Conservation (phyloP, 1,139 yeast genomes). For the Magnusiomyces fungicola region DNA sequence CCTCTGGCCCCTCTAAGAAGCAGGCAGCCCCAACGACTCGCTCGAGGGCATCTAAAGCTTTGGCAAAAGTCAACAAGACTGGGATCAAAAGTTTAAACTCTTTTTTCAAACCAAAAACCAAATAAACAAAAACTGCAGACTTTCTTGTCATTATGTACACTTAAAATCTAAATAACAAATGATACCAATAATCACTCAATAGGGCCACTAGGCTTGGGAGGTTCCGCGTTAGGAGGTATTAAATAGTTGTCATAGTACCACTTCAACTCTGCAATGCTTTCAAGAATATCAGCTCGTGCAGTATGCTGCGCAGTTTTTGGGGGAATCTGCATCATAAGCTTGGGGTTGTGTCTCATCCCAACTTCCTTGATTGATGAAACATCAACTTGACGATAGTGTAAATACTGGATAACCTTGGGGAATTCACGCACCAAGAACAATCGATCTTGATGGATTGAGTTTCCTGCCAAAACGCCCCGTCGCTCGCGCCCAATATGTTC, state of each 20-base stretch:
- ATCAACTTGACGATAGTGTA: conserved; percentile 82
- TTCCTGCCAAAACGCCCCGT: conserved; percentile 76
- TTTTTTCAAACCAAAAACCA: conserved; percentile 11
- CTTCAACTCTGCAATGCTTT: conserved; percentile 73
- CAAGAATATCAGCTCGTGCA: conserved; percentile 80
- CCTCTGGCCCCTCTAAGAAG: background rate
- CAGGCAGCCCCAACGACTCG: conserved; percentile 2
- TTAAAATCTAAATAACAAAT: too few species aligned
- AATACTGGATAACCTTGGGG: conserved; percentile 53
- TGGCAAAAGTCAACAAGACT: conserved; percentile 11
- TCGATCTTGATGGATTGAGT: conserved; percentile 86
- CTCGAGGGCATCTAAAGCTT: conserved; percentile 6
- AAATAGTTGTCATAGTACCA: conserved; percentile 67
- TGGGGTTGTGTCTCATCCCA: conserved; percentile 68
- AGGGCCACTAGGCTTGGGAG: conserved; percentile 13
- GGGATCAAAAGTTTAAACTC: conserved; percentile 8
- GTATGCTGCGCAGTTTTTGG: conserved; percentile 67
- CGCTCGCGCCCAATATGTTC: conserved; percentile 46
- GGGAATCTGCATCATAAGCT: conserved; percentile 51
- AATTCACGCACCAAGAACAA: conserved; percentile 77
- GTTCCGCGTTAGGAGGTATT: conserved; percentile 2
- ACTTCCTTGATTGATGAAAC: conserved; percentile 80
- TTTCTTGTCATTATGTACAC: background rate
- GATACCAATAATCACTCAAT: background rate
- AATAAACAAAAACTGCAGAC: background rate